Percentiles rank a stretch among this genome's conserved stretches.
These are phyloP conservation scores for Podaxis sp. DNA, from an alignment of 768 basidiomycete genomes.

Conservation along the genomic window DNA sequence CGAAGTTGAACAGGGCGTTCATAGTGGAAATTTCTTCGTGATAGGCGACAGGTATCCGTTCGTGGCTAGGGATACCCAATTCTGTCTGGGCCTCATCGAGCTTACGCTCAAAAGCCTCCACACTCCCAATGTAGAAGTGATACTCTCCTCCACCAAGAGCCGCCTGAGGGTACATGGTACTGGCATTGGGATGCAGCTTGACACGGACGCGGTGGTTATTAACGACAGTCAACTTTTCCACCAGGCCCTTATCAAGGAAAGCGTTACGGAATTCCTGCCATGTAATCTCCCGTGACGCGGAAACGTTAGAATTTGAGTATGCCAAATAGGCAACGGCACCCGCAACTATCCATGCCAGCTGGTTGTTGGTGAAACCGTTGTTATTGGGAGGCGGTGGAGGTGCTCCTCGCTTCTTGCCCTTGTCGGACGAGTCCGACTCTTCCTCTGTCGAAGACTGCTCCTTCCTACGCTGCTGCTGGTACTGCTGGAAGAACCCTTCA, in stretches of 20 bases:
- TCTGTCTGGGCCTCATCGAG: constrained; percentile 92
- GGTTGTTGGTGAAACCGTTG: constrained; percentile 56
- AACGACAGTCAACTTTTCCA: constrained; percentile 89
- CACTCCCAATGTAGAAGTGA: constrained; percentile 95
- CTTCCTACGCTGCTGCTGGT: constrained; percentile 41
- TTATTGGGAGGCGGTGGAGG: constrained; percentile 40
- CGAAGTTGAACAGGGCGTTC: constrained; percentile 81
- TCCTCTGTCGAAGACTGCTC: constrained; percentile 24
- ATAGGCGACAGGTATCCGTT: constrained; percentile 96
- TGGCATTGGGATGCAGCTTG: constrained; percentile 87
- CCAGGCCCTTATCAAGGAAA: constrained; percentile 93
- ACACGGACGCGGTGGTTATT: constrained; percentile 90
- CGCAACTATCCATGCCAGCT: constrained; percentile 44
- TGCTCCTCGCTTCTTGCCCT: constrained; percentile 31
- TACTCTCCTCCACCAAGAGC: constrained; percentile 58
- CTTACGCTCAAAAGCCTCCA: constrained; percentile 94
- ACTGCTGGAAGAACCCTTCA: constrained; percentile 77
- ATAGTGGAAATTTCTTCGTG: constrained; percentile 89
- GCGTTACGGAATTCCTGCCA: constrained; percentile 99
- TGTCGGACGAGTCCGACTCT: constrained; percentile 30
- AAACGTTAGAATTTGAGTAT: constrained; percentile 52
- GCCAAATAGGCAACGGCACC: constrained; percentile 62
- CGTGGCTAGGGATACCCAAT: constrained; percentile 85
- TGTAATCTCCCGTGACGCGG: constrained; percentile 84
- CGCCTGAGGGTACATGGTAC: constrained; percentile 66